Evolutionary conservation across 2,329 filamentous ascomycete genomes (phyloP), one percentile per base, ranked within the genome.

Genomic region (Chaetothyriales sp.): DNA sequence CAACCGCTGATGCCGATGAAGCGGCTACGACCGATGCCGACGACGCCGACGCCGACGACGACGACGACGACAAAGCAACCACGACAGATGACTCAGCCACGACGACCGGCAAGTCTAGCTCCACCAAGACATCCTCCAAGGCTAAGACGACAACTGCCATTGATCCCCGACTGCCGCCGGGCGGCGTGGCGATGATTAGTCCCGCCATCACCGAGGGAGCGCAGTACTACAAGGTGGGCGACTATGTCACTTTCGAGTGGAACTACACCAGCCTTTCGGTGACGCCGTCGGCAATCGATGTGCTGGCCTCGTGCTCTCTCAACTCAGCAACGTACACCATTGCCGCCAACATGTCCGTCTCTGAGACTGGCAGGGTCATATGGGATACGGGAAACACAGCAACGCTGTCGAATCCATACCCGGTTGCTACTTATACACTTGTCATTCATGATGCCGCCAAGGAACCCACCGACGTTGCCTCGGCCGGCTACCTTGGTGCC

Each of bases 181-280:
- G 80, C 45, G 79, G 79, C 49, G 70, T 83, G 50, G 70, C 71
- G 44, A 78, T 83, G 76, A 68, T 81, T 50, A 80, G 76, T 5
- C 80, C 80, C 1, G 68, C 69, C 47, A 62, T 69, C 7, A 63
- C 67, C 6, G 68, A 70, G 7, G 68, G 72, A 15, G 66, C 72
- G 3, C 73, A 74, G 50, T 83, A 77, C 66, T 82, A 79, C 71
- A 83, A 81, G 64, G 75, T 83, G 57, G 77, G 77, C 18, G 71
- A 82, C 44, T 72, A 69, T 53, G 67, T 82, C 26, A 82, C 79
- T 0, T 81, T 83, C 57, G 74, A 70, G 18, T 84, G 80, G 80
- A 83, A 84, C 65, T 83, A 82, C 65, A 84, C 80, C 8, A 56
- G 55, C 32, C 67, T 83, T 20, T 73, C 70, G 18, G 69, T 75